Percentiles rank a stretch among this genome's conserved stretches.
phyloP scores from a whole-genome alignment of 768 basidiomycete genomes.

The Collybiopsis luxurians region DNA sequence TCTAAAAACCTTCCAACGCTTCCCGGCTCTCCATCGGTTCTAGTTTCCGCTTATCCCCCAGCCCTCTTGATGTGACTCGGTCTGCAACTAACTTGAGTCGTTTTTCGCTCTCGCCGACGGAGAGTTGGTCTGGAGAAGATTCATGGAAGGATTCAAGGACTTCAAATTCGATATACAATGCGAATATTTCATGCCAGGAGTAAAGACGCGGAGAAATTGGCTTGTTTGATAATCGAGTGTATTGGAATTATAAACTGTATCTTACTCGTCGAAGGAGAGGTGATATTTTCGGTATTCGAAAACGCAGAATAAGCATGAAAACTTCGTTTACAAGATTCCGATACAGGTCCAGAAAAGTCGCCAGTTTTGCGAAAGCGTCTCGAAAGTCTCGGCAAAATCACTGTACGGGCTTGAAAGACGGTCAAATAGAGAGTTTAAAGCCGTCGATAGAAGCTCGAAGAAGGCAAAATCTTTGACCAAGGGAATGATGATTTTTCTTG shows the following conservation, averaged over 20 bases:
- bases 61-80: slow-evolving; percentile 52
- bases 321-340: slow-evolving; percentile 28
- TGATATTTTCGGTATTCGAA: slow-evolving; percentile 33
- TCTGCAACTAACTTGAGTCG: slow-evolving; percentile 62
- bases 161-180: slow-evolving; percentile 80
- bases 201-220: slow-evolving; percentile 41
- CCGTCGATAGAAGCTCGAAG: slow-evolving; percentile 66
- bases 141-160: slow-evolving; percentile 79
- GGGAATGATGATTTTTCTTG: slow-evolving; percentile 66
- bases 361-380: slow-evolving; percentile 34
- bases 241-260: too few species aligned
- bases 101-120: slow-evolving; percentile 68
- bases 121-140: slow-evolving; percentile 60
- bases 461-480: slow-evolving; percentile 80
- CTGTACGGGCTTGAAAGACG: slow-evolving; percentile 50
- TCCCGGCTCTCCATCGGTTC: slow-evolving; percentile 52
- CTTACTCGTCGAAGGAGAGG: slow-evolving; percentile 22
- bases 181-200: slow-evolving; percentile 88
- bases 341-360: slow-evolving; percentile 40
- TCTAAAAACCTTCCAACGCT: slow-evolving; percentile 69
- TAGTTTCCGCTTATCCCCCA: slow-evolving; percentile 53
- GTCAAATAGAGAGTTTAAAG: slow-evolving; percentile 49
- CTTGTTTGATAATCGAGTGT: too few species aligned
- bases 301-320: slow-evolving; percentile 47
- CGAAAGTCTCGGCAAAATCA: slow-evolving; percentile 44